Conservation (phyloP, 2,329 filamentous ascomycete species). For the Fusarium penzigii region DNA sequence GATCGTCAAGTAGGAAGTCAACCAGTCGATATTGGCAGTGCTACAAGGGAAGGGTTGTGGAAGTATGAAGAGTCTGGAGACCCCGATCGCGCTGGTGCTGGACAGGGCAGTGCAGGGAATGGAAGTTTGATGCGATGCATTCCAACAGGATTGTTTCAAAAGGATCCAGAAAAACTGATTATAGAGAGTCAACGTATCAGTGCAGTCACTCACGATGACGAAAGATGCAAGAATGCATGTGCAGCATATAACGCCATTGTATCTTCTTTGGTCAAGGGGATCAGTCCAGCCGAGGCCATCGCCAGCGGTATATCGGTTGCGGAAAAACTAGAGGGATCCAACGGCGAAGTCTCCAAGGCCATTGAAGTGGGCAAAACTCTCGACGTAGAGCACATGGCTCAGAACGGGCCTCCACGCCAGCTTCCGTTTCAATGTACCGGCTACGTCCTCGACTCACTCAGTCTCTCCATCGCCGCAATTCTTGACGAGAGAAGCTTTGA, state of each 20-base stretch:
- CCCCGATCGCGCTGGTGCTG: constrained; percentile 36
- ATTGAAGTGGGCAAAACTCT: constrained; percentile 31
- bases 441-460: constrained; percentile 46
- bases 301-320: constrained; percentile 27
- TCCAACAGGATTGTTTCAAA: constrained; percentile 44
- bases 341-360: constrained; percentile 23
- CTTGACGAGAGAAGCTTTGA: constrained; percentile 41
- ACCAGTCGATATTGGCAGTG: constrained; percentile 43
- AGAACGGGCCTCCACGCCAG: constrained; percentile 29
- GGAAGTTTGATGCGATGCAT: constrained; percentile 51
- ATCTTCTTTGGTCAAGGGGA: constrained; percentile 32
- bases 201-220: constrained; percentile 42
- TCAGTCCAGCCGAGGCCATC: constrained; percentile 29
- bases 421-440: constrained; percentile 37
- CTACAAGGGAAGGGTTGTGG: constrained; percentile 37
- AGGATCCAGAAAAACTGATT: constrained; percentile 26
- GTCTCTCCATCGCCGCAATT: constrained; percentile 43
- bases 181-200: constrained; percentile 39
- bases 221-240: constrained; percentile 37
- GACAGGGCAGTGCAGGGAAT: constrained; percentile 42
- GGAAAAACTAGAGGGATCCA: constrained; percentile 21
- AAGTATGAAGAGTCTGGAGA: constrained; percentile 27
- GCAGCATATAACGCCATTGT: constrained; percentile 43
- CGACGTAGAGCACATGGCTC: constrained; percentile 30
- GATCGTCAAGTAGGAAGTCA: constrained; percentile 32